phyloP scores from a whole-genome alignment of 2,329 filamentous ascomycete species.

The Rugonectria rugulosa region DNA sequence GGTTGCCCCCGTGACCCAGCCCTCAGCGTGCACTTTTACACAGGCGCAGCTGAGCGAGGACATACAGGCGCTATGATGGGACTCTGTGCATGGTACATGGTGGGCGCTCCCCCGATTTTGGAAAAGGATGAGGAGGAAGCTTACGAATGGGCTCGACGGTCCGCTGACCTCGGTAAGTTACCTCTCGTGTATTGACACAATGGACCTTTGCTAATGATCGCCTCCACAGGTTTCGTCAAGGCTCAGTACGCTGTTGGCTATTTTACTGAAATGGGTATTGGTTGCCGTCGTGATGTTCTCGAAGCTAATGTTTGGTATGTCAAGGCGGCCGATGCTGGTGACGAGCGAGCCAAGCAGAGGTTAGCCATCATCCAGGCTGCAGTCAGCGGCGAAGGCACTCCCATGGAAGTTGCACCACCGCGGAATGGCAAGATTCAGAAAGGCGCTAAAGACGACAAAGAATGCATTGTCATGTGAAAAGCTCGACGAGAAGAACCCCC shows the following conservation, averaged over 20 bases:
- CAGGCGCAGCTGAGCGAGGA: slow-evolving; percentile 83
- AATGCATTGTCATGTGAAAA: slow-evolving; percentile 64
- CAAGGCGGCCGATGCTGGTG: slow-evolving; percentile 88
- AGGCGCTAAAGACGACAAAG: slow-evolving; percentile 58
- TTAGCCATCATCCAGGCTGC: slow-evolving; percentile 87
- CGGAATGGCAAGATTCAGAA: slow-evolving; percentile 61
- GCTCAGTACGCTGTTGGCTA: slow-evolving; percentile 97
- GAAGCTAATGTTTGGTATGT: slow-evolving; percentile 99
- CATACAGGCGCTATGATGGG: slow-evolving; percentile 96
- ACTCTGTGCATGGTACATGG: slow-evolving; percentile 97
- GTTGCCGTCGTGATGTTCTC: slow-evolving; percentile 90
- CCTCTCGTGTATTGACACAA: background rate
- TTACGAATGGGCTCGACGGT: slow-evolving; percentile 92
- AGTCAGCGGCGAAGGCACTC: slow-evolving; percentile 64
- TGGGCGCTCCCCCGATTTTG: slow-evolving; percentile 88
- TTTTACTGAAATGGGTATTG: slow-evolving; percentile 98
- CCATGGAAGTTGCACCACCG: slow-evolving; percentile 64
- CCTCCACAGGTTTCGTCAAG: slow-evolving; percentile 64
- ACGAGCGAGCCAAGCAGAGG: slow-evolving; percentile 87
- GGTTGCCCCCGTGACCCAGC: slow-evolving; percentile 90
- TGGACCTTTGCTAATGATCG: slow-evolving; percentile 18
- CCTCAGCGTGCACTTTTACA: slow-evolving; percentile 97
- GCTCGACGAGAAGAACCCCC: slow-evolving; percentile 9
- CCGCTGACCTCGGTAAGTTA: slow-evolving; percentile 81
- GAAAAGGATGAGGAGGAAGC: slow-evolving; percentile 97